A percentile compares a stretch with the other conserved stretches of the same genome.
Evolutionary conservation across 257 asterid species (phyloP).

Genomic region (Anisodus tanguticus): DNA sequence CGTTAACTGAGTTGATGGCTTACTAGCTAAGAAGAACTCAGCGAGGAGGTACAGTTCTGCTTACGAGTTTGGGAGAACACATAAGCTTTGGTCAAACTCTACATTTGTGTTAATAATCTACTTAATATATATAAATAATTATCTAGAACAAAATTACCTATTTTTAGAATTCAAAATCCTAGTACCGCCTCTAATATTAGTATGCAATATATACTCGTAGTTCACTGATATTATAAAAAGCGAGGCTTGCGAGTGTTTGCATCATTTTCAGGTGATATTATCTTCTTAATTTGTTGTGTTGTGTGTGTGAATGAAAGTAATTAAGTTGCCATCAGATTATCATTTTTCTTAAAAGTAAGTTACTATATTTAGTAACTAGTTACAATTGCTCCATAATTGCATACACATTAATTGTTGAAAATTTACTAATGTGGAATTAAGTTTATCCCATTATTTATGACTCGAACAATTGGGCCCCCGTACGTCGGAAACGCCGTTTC

Average conservation of each 20-base stretch:
- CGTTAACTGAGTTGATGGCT: background rate
- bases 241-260: background rate
- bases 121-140: background rate
- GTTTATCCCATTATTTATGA: too few species aligned
- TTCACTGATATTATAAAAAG: too few species aligned
- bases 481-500: too few species aligned
- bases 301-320: background rate
- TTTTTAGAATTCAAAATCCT: too few species aligned
- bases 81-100: too few species aligned
- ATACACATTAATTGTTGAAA: background rate
- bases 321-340: background rate
- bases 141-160: too few species aligned
- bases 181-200: too few species aligned
- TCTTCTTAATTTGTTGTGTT: background rate
- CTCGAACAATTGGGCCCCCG: too few species aligned
- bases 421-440: too few species aligned
- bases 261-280: background rate
- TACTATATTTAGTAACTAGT: too few species aligned
- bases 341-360: background rate
- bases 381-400: background rate
- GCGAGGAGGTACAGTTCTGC: background rate
- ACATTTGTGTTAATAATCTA: too few species aligned
- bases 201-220: too few species aligned
- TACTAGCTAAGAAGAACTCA: background rate
- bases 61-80: background rate